Evolutionary conservation across 805 yeast species (phyloP).

Genomic region (Kluyveromyces nonfermentans): DNA sequence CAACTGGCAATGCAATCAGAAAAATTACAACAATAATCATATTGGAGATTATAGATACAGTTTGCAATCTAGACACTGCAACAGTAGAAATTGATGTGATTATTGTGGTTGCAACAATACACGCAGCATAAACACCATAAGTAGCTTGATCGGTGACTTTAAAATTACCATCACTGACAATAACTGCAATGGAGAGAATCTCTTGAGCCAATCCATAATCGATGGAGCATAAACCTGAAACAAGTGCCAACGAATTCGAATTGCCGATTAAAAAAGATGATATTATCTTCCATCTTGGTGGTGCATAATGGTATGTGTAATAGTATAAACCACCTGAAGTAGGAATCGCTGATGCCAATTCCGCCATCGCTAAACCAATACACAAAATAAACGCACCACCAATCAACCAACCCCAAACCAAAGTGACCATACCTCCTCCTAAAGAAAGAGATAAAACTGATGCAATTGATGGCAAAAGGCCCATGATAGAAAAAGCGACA

Average conservation of each 20-base stretch:
- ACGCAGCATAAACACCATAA: constrained; percentile 54
- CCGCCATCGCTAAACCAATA: constrained; percentile 47
- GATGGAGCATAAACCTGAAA: constrained; percentile 51
- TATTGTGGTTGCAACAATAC: constrained; percentile 38
- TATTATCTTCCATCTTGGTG: constrained; percentile 35
- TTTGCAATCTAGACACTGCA: constrained; percentile 44
- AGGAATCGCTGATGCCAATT: constrained; percentile 52
- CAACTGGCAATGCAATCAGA: constrained; percentile 51
- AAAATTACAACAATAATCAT: constrained; percentile 40
- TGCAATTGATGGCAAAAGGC: constrained; percentile 39
- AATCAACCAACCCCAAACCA: constrained; percentile 59
- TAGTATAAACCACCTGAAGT: constrained; percentile 59
- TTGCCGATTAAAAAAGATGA: constrained; percentile 49
- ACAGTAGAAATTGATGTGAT: constrained; percentile 46
- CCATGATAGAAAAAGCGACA: constrained; percentile 66
- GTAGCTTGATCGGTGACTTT: constrained; percentile 39
- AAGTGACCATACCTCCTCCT: constrained; percentile 48
- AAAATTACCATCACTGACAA: constrained; percentile 37
- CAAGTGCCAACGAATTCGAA: constrained; percentile 49
- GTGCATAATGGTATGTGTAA: constrained; percentile 53
- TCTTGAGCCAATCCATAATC: constrained; percentile 50
- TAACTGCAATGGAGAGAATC: constrained; percentile 42
- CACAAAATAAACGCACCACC: constrained; percentile 38
- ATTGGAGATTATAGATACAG: constrained; percentile 44
- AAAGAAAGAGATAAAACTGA: constrained; percentile 42